Base-by-base conservation (phyloP, 768 basidiomycete genomes). In the Fistulinella prunicolor region DNA sequence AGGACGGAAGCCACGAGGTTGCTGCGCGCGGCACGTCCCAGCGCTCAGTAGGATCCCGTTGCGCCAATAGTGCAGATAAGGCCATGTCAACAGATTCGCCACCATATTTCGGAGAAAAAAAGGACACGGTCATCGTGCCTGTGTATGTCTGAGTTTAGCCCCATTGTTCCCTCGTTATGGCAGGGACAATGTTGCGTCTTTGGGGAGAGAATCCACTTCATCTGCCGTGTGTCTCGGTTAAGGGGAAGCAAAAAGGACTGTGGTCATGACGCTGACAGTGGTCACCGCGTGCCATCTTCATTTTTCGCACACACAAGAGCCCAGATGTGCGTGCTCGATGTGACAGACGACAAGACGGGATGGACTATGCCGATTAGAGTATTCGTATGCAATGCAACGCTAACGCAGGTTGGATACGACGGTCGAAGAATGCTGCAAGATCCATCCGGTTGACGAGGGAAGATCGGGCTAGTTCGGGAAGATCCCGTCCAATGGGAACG, bases 131-230 rank as follows among this genome's bases (percentile, higher is more conserved):
- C 26, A 12, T 12, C 13, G 30, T 14, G 13, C 30, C 13, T 8
- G 13, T 32, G n/a, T 37, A 42, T 53, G 57, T 61, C 59, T 59
- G 57, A 54, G 45, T 9, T 12, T 10, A 6, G 26, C 26, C 28
- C 3, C 59, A 55, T 66, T 66, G 66, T 68, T 55, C 53, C 51
- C 66, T 58, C 19, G 16, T 60, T 66, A 62, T 57, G 60, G 67
- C 26, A 68, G 59, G 54, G 45, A 55, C 62, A 62, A 63, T 55
- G 64, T 60, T 49, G 30, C 58, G 36, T 45, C 37, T 50, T 54
- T 50, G 49, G 55, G 42, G 38, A 48, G 20, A 60, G 50, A 23
- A 58, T 47, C 23, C 32, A 49, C 42, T 52, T 12, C 40, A 58
- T 57, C 53, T 59, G 55, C 48, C 44, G 23, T 48, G 23, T 48